Evolutionary conservation across 116 monocot genomes (phyloP).

Genomic region (Papilionanthe hybrid): DNA sequence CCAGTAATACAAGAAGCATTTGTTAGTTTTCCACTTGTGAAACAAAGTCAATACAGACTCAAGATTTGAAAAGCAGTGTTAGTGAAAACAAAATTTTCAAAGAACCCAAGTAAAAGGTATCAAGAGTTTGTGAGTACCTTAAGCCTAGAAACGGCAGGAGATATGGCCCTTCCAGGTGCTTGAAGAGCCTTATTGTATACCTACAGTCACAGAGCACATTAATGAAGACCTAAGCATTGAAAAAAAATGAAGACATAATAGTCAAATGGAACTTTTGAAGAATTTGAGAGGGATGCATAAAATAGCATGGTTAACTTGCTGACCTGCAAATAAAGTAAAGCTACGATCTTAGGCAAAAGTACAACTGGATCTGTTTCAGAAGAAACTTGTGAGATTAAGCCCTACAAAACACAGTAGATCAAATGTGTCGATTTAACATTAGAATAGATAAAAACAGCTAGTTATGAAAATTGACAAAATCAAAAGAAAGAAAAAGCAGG

Average conservation of each 20-base stretch:
- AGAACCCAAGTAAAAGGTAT: neutral
- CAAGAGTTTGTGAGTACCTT: slow-evolving; percentile 41
- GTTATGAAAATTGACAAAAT: neutral
- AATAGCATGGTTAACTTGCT: slow-evolving; percentile 9
- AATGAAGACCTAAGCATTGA: slow-evolving; percentile 2
- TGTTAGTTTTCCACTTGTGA: neutral
- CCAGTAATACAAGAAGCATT: neutral
- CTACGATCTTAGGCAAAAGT: slow-evolving; percentile 74
- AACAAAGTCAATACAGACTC: neutral
- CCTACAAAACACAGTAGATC: slow-evolving; percentile 33
- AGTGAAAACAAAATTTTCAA: neutral
- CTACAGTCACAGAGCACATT: slow-evolving; percentile 22
- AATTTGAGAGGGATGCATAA: neutral
- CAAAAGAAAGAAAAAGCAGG: too few relatives aligned
- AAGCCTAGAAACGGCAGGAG: slow-evolving; percentile 55
- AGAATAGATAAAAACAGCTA: neutral
- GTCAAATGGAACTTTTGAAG: neutral
- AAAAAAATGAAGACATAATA: slow-evolving; percentile 2
- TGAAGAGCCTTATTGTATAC: slow-evolving; percentile 85
- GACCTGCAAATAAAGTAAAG: slow-evolving; percentile 85
- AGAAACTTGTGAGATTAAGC: slow-evolving; percentile 70
- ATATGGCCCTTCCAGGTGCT: slow-evolving; percentile 88
- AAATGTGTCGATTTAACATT: neutral
- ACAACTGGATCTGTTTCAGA: slow-evolving; percentile 83
- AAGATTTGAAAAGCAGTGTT: neutral